These are phyloP conservation scores for Candida sojae DNA, from an alignment of 1,139 yeast species.

Conservation along the genomic window DNA sequence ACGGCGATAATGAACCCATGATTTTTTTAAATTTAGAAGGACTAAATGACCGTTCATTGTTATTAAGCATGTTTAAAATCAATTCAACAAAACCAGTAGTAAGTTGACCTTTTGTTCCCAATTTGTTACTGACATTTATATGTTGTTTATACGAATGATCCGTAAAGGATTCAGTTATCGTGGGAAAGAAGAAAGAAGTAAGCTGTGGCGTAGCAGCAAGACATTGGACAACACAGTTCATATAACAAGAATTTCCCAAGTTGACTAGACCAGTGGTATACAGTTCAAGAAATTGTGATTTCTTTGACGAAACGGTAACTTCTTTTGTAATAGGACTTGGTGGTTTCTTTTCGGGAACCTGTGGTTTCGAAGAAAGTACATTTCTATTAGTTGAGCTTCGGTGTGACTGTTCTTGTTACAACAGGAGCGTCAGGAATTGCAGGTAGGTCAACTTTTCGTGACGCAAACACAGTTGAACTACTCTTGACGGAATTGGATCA, in stretches of 20 bases:
- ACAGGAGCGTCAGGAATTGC: neutral
- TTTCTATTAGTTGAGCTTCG: too few relatives aligned
- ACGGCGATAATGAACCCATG: conserved; percentile 68
- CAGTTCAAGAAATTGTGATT: conserved; percentile 27
- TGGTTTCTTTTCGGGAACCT: conserved; percentile 1
- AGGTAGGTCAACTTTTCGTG: neutral
- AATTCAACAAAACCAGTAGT: conserved; percentile 74
- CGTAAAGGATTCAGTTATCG: conserved; percentile 20
- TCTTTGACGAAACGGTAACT: conserved; percentile 6
- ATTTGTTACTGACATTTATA: conserved; percentile 70
- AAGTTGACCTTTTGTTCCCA: conserved; percentile 83
- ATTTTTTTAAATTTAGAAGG: conserved; percentile 64
- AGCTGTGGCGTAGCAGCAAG: conserved; percentile 51
- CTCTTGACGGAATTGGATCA: conserved; percentile 5
- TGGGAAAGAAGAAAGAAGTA: conserved; percentile 43
- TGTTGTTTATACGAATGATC: conserved; percentile 60
- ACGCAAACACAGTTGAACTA: neutral
- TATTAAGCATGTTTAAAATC: conserved; percentile 58
- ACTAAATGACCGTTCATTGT: conserved; percentile 48
- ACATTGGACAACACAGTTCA: conserved; percentile 91
- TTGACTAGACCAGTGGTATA: conserved; percentile 67
- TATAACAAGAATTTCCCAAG: conserved; percentile 90
- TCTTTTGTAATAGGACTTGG: conserved; percentile 17
- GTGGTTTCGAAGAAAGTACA: neutral
- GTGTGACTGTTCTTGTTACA: neutral